These are phyloP conservation scores for Crassisporium funariophilum DNA, from an alignment of 768 basidiomycete species.

Conservation along the genomic window DNA sequence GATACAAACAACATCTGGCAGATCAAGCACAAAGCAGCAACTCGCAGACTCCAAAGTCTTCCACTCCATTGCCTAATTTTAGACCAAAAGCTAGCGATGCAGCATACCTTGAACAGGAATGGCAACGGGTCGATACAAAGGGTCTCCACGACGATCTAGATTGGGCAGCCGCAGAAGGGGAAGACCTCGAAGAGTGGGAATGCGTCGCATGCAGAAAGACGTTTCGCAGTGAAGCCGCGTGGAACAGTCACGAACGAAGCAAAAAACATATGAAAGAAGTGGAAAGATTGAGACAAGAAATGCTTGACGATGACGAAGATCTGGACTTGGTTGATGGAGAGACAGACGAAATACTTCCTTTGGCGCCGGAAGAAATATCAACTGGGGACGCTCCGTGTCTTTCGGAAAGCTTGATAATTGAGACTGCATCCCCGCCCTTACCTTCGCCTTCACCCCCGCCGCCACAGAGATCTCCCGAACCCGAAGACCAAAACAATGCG, in stretches of 20 bases:
- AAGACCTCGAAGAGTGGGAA: constrained; percentile 82
- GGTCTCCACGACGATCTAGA: constrained; percentile 63
- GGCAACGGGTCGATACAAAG: constrained; percentile 68
- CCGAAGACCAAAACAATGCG: background rate
- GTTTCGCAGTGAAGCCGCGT: constrained; percentile 90
- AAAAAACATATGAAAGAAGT: constrained; percentile 92
- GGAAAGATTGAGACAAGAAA: constrained; percentile 72
- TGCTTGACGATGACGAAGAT: constrained; percentile 73
- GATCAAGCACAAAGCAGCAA: constrained; percentile 43
- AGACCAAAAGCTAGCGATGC: constrained; percentile 34
- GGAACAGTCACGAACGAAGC: constrained; percentile 95
- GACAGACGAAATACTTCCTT: too few relatives aligned
- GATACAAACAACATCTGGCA: constrained; percentile 70
- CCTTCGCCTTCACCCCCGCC: too few relatives aligned
- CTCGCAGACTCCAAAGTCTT: constrained; percentile 29
- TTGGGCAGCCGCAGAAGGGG: constrained; percentile 73
- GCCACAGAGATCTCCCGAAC: too few relatives aligned
- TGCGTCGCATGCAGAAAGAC: constrained; percentile 93
- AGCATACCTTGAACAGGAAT: constrained; percentile 81
- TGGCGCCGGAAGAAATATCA: too few relatives aligned
- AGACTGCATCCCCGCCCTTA: too few relatives aligned
- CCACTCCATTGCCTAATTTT: constrained; percentile 28
- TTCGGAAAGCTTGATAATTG: too few relatives aligned
- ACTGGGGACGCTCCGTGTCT: too few relatives aligned
- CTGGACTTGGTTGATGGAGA: constrained; percentile 51